Evolutionary conservation across 768 basidiomycete species (phyloP).

Genomic region (Podaxis sp.): DNA sequence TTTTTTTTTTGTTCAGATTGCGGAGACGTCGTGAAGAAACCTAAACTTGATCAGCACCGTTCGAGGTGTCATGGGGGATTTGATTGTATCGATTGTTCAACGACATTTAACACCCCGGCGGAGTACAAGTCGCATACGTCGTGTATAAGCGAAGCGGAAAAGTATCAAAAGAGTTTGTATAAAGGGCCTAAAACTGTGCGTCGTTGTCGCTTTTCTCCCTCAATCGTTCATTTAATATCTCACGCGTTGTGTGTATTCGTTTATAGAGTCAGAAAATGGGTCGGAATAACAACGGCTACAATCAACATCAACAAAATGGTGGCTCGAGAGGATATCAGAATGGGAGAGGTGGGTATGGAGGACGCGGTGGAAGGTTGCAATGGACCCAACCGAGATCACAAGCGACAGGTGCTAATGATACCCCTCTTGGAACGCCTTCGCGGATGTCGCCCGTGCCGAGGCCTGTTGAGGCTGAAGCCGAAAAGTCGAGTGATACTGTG

Average conservation of each 20-base stretch:
- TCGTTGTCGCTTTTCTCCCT: background rate
- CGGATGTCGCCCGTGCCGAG: constrained; percentile 29
- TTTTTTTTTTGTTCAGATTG: constrained; percentile 44
- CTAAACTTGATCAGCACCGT: constrained; percentile 82
- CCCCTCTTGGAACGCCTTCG: constrained; percentile 62
- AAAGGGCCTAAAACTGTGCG: constrained; percentile 67
- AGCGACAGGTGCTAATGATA: constrained; percentile 64
- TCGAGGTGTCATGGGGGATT: constrained; percentile 60
- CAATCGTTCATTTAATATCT: background rate
- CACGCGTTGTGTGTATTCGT: background rate
- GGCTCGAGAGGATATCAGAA: background rate
- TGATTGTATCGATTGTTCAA: constrained; percentile 88
- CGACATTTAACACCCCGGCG: constrained; percentile 67
- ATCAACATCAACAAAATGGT: background rate
- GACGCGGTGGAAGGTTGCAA: constrained; percentile 4
- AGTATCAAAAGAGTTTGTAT: constrained; percentile 85
- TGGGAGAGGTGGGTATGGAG: constrained; percentile 2
- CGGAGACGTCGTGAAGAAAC: constrained; percentile 87
- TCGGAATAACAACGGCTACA: background rate
- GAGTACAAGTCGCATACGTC: constrained; percentile 81
- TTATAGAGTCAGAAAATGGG: background rate
- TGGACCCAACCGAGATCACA: constrained; percentile 25
- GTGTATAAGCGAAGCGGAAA: constrained; percentile 90
- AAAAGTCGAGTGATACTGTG: background rate
- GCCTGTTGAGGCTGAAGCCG: constrained; percentile 7